phyloP scores from a whole-genome alignment of 2,329 filamentous ascomycete species.

The Ceratocystis variospora region DNA sequence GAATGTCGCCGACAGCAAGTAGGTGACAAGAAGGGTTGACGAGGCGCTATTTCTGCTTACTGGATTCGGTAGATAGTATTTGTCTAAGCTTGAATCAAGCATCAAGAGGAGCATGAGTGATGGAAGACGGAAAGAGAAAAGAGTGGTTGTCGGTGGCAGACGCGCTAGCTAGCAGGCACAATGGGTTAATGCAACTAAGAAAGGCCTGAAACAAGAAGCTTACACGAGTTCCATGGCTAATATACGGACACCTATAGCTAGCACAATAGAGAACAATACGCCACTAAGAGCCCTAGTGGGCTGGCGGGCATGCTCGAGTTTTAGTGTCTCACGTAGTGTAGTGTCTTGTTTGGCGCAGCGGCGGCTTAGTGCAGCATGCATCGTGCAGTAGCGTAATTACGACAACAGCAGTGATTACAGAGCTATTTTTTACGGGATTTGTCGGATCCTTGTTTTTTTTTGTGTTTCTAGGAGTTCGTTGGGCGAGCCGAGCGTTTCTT shows the following conservation, averaged over 20 bases:
- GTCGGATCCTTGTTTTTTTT: background rate
- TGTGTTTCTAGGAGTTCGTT: background rate
- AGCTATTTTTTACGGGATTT: background rate
- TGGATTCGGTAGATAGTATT: background rate
- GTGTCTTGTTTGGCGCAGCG: background rate
- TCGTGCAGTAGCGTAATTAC: background rate
- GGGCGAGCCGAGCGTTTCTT: background rate
- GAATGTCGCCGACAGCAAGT: background rate
- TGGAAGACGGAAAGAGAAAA: background rate
- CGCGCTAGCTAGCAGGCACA: background rate
- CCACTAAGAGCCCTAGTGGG: background rate
- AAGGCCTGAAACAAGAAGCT: conserved; percentile 1
- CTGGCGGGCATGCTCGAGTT: background rate
- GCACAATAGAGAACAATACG: background rate
- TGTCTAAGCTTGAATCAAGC: background rate
- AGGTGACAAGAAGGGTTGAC: background rate
- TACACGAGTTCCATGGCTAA: background rate
- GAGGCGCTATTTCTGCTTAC: background rate
- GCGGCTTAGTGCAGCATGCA: background rate
- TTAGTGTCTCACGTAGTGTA: background rate
- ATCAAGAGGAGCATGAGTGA: background rate
- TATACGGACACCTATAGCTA: background rate
- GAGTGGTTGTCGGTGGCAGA: background rate
- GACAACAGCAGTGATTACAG: background rate
- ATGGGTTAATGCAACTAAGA: background rate